Percentiles rank a stretch among this genome's conserved stretches.
phyloP scores from a whole-genome alignment of 1,284 basidiomycete genomes.

The Trametes hirsuta region DNA sequence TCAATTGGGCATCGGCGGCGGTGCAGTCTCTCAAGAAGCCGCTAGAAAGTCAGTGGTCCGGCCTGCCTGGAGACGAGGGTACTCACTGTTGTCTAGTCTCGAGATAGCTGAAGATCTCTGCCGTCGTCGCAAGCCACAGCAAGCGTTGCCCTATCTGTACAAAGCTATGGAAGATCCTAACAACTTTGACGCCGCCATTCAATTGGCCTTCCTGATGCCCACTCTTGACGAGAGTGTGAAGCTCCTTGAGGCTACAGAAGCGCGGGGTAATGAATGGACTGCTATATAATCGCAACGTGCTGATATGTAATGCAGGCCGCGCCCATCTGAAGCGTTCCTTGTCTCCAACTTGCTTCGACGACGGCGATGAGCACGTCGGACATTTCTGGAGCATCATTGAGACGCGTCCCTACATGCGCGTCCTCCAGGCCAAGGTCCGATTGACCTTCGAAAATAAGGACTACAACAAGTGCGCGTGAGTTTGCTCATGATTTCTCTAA shows the following conservation, averaged over 20 bases:
- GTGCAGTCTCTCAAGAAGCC: slow-evolving; percentile 30
- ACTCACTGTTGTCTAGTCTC: slow-evolving; percentile 19
- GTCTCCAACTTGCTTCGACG: slow-evolving; percentile 43
- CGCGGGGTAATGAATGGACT: slow-evolving; percentile 13
- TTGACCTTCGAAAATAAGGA: slow-evolving; percentile 37
- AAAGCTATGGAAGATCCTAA: slow-evolving; percentile 36
- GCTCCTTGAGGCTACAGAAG: slow-evolving; percentile 26
- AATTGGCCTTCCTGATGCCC: slow-evolving; percentile 32
- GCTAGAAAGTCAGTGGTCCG: slow-evolving; percentile 27
- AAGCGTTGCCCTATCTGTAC: slow-evolving; percentile 32
- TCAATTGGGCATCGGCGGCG: slow-evolving; percentile 28
- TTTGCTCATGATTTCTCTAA: background rate
- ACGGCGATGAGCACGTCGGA: slow-evolving; percentile 36
- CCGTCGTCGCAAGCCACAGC: slow-evolving; percentile 27
- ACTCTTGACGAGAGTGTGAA: slow-evolving; percentile 24
- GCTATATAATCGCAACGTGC: background rate
- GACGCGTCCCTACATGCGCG: slow-evolving; percentile 49
- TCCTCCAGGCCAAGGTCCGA: slow-evolving; percentile 42
- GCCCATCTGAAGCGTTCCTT: slow-evolving; percentile 33
- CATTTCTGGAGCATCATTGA: slow-evolving; percentile 43
- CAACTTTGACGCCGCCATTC: slow-evolving; percentile 34
- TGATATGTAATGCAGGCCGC: slow-evolving; percentile 31
- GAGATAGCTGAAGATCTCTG: slow-evolving; percentile 34
- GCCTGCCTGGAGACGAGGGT: background rate
- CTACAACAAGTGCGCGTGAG: slow-evolving; percentile 42